Evolutionary conservation across 192 early-diverging fungal species (phyloP).

Genomic region (Dispira parvispora): DNA sequence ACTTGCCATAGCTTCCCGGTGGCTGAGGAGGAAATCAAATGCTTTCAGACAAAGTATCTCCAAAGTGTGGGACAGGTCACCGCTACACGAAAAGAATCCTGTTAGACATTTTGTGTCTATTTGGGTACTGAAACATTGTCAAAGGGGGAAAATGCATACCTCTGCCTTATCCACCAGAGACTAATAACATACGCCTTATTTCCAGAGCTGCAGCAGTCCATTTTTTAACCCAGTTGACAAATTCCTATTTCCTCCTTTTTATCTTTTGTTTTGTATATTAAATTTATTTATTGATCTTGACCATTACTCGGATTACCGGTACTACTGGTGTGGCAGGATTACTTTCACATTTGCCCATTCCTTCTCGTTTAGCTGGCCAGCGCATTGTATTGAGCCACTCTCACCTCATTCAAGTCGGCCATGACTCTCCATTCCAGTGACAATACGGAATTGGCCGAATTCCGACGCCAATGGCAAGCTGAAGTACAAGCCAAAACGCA

Average conservation of each 20-base stretch:
- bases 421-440: background rate
- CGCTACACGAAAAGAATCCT: too few species aligned
- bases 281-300: background rate
- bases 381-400: background rate
- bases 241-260: background rate
- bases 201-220: too few species aligned
- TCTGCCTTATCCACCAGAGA: too few species aligned
- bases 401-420: background rate
- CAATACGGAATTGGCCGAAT: background rate
- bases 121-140: too few species aligned
- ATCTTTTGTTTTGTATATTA: background rate
- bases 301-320: background rate
- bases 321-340: background rate
- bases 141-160: too few species aligned
- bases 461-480: slow-evolving; percentile 10
- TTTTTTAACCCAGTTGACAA: too few species aligned
- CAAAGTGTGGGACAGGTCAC: too few species aligned
- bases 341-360: background rate
- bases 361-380: background rate
- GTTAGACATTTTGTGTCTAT: too few species aligned
- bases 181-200: too few species aligned
- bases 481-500: slow-evolving; percentile 5
- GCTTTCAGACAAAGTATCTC: too few species aligned
- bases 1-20: too few species aligned
- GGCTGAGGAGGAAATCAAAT: too few species aligned